Conservation (phyloP, 2,329 filamentous ascomycete species). For the Fusarium nodosum region DNA sequence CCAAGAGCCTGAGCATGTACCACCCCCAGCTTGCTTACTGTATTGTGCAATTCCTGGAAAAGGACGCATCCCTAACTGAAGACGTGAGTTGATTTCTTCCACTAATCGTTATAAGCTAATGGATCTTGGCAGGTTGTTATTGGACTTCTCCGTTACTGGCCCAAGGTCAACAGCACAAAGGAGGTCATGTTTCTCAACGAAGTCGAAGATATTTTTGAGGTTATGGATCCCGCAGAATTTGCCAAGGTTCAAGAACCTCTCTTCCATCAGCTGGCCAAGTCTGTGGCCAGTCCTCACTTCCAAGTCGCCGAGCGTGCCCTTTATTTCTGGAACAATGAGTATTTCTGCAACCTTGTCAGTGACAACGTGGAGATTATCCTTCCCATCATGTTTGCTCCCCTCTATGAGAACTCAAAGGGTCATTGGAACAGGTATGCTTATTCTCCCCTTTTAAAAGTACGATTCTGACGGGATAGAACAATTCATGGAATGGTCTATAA, state of each 20-base stretch:
- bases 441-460: not conserved
- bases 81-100: conserved; percentile 69
- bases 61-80: conserved; percentile 96
- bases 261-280: conserved; percentile 97
- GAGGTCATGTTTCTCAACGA: conserved; percentile 99
- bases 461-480: conserved; percentile 70
- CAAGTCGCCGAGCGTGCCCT: conserved; percentile 97
- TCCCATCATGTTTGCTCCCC: conserved; percentile 98
- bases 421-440: conserved; percentile 92
- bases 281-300: conserved; percentile 97
- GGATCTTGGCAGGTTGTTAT: conserved; percentile 80
- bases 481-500: conserved; percentile 99
- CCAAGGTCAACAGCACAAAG: conserved; percentile 99
- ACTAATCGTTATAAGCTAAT: conserved; percentile 25
- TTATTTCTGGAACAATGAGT: conserved; percentile 99
- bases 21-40: conserved; percentile 98
- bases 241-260: conserved; percentile 98
- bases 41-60: conserved; percentile 98
- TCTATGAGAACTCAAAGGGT: conserved; percentile 99
- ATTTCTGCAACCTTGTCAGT: conserved; percentile 98
- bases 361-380: conserved; percentile 99
- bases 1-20: conserved; percentile 99
- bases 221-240: conserved; percentile 99
- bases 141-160: conserved; percentile 96
- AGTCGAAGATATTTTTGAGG: conserved; percentile 99